A percentile compares a stretch with the other conserved stretches of the same genome.
phyloP scores from a whole-genome alignment of 257 asterid genomes.

The Fraxinus pennsylvanica region DNA sequence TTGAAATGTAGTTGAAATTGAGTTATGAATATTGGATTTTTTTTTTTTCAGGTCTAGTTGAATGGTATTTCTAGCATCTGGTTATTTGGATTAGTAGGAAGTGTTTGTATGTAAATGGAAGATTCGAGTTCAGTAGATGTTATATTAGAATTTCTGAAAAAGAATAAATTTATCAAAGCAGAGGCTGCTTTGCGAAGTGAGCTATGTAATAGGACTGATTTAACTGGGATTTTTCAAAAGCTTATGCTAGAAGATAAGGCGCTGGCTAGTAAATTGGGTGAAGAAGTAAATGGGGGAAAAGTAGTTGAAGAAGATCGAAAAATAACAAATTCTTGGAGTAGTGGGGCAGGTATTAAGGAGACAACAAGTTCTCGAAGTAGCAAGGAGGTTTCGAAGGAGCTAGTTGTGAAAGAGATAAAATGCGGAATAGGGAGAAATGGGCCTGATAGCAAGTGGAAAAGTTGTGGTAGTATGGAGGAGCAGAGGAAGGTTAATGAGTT shows the following conservation, averaged over 20 bases:
- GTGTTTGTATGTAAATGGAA: constrained; percentile 51
- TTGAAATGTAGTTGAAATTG: constrained; percentile 20
- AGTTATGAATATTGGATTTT: constrained; percentile 16
- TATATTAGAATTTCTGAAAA: constrained; percentile 67
- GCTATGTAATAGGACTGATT: constrained; percentile 65
- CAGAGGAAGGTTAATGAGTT: constrained; percentile 50
- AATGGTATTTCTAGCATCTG: constrained; percentile 33
- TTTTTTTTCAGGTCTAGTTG: constrained; percentile 45
- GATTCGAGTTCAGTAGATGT: constrained; percentile 71
- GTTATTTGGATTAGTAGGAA: constrained; percentile 25
- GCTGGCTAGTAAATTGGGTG: constrained; percentile 37
- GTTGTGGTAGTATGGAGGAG: constrained; percentile 44
- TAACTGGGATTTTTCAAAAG: constrained; percentile 61
- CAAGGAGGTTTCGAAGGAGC: constrained; percentile 64
- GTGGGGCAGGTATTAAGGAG: constrained; percentile 44
- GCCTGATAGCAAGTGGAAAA: constrained; percentile 56
- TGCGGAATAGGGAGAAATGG: constrained; percentile 62
- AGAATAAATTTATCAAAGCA: constrained; percentile 78
- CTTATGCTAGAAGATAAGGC: constrained; percentile 62
- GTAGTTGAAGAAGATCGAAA: constrained; percentile 39
- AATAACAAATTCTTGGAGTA: constrained; percentile 30
- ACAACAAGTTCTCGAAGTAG: constrained; percentile 33
- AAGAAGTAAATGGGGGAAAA: constrained; percentile 51
- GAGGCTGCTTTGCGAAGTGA: constrained; percentile 89
- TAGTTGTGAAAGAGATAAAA: constrained; percentile 86